Conservation (phyloP, 2,329 filamentous ascomycete species). For the Dothistroma septosporum region DNA sequence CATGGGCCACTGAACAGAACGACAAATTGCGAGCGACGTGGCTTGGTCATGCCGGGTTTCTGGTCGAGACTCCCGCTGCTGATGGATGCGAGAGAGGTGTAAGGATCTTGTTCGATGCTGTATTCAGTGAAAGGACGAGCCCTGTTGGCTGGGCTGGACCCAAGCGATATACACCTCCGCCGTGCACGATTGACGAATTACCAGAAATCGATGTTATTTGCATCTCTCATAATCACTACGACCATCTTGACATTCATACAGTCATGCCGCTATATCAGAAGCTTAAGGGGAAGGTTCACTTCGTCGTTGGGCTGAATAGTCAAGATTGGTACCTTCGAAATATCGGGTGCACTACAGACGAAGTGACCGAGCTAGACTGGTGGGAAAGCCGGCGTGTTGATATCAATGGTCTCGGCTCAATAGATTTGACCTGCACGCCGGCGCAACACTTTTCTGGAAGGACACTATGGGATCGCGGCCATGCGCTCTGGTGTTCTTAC, state of each 20-base stretch:
- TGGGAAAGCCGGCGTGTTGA: constrained; percentile 43
- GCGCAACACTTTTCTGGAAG: constrained; percentile 48
- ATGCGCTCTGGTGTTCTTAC: constrained; percentile 50
- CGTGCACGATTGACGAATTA: constrained; percentile 48
- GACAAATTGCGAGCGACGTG: constrained; percentile 45
- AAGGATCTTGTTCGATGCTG: constrained; percentile 51
- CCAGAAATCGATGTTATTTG: constrained; percentile 50
- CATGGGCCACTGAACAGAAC: constrained; percentile 35
- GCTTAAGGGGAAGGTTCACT: constrained; percentile 38
- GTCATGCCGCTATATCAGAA: constrained; percentile 40
- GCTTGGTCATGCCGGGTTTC: constrained; percentile 50
- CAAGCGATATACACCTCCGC: constrained; percentile 50
- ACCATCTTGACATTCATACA: constrained; percentile 50
- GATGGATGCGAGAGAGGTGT: constrained; percentile 37
- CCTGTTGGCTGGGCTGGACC: constrained; percentile 48
- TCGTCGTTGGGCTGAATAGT: constrained; percentile 42
- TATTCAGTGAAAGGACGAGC: constrained; percentile 50
- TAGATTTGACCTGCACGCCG: constrained; percentile 45
- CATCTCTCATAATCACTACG: constrained; percentile 56
- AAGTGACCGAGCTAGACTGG: constrained; percentile 50
- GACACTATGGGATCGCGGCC: constrained; percentile 38
- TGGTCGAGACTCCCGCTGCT: constrained; percentile 42
- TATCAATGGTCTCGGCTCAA: constrained; percentile 34
- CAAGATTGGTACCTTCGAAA: constrained; percentile 38
- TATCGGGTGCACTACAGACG: constrained; percentile 37